Conservation (phyloP, 208 protist species). For the Trypanosoma boissoni region DNA sequence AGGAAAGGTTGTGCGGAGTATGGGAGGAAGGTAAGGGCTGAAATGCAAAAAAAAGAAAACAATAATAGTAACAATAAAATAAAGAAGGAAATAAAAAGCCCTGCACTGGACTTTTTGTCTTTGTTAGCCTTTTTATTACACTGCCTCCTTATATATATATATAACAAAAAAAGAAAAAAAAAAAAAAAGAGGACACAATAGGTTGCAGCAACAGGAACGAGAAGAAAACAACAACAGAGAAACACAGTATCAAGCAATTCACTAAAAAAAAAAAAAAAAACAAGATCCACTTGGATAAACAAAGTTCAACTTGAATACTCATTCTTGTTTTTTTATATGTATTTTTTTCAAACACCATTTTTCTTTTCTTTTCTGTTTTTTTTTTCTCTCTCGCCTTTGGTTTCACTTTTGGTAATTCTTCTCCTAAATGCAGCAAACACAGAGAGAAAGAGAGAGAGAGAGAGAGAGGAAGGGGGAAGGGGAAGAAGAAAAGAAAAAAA, state of each 20-base stretch:
- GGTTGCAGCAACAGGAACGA: background rate
- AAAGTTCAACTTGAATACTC: background rate
- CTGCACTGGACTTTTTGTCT: background rate
- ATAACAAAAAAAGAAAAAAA: no score
- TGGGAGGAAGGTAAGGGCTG: no score
- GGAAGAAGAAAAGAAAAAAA: slow-evolving; percentile 12
- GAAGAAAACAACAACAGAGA: background rate
- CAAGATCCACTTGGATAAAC: background rate
- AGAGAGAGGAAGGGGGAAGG: background rate
- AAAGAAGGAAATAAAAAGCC: background rate
- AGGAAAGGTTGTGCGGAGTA: no score
- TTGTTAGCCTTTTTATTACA: background rate
- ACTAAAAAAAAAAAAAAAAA: slow-evolving; percentile 3
- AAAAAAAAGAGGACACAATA: background rate
- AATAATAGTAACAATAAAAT: background rate
- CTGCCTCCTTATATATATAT: no score
- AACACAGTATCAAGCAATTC: background rate
- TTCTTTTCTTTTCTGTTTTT: background rate
- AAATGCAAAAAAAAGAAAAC: no score
- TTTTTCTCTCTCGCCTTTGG: background rate
- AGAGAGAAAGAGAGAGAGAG: slow-evolving; percentile 12
- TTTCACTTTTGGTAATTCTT: background rate
- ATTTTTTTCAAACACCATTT: background rate
- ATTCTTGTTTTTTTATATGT: background rate
- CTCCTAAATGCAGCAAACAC: slow-evolving; percentile 18